Conservation (phyloP, 345 rosid genomes). For the Durio zibethinus region DNA sequence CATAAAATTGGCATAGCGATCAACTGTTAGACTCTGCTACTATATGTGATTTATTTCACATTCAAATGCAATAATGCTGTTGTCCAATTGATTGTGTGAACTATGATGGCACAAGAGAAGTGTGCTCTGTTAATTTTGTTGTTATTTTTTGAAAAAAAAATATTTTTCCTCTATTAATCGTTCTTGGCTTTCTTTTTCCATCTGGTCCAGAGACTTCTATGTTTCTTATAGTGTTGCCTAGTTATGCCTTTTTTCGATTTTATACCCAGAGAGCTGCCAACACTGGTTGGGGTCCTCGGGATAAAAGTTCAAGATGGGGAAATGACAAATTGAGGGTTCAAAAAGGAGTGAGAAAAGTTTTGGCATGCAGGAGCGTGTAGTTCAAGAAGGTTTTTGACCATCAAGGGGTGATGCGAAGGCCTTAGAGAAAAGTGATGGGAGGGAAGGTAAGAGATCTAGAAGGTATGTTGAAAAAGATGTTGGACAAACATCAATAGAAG, state of each 20-base stretch:
- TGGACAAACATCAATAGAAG: slow-evolving; percentile 20
- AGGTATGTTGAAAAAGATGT: slow-evolving; percentile 17
- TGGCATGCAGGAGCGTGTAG: slow-evolving; percentile 14
- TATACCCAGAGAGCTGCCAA: slow-evolving; percentile 73
- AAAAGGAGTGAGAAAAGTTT: slow-evolving; percentile 36
- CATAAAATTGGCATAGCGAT: background rate
- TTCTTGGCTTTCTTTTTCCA: background rate
- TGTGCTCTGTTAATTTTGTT: background rate
- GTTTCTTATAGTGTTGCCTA: background rate
- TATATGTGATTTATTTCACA: background rate
- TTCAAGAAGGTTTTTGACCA: slow-evolving; percentile 28
- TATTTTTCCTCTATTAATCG: background rate
- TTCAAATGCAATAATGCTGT: background rate
- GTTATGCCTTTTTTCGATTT: slow-evolving; percentile 16
- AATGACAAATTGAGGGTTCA: slow-evolving; percentile 61
- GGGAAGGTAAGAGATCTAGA: slow-evolving; percentile 35
- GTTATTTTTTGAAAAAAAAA: background rate
- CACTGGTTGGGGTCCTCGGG: slow-evolving; percentile 81
- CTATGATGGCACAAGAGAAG: background rate
- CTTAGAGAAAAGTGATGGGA: slow-evolving; percentile 26
- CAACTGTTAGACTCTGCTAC: background rate
- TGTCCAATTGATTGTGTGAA: background rate
- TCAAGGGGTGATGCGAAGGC: slow-evolving; percentile 27
- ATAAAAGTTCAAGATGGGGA: slow-evolving; percentile 61
- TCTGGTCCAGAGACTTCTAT: background rate